phyloP scores from a whole-genome alignment of 768 basidiomycete species.

The Tephrocybe sp. region DNA sequence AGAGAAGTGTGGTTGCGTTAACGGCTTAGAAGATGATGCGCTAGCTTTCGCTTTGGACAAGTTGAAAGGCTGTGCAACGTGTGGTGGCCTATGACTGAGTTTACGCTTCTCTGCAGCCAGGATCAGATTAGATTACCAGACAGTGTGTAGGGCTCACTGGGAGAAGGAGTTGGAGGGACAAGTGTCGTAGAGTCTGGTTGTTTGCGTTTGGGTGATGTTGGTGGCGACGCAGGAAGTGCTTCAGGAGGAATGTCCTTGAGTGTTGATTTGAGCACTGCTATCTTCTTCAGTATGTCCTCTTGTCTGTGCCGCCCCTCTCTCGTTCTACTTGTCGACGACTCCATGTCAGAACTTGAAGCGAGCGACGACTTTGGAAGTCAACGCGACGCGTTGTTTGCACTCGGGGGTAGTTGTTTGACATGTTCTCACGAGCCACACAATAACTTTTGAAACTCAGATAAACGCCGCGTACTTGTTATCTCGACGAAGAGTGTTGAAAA shows the following conservation, averaged over 20 bases:
- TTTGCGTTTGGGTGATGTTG: conserved; percentile 51
- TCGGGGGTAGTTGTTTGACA: conserved; percentile 7
- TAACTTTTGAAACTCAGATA: conserved; percentile 33
- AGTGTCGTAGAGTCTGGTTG: conserved; percentile 36
- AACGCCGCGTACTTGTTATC: conserved; percentile 2
- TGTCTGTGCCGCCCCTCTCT: conserved; percentile 41
- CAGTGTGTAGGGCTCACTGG: conserved; percentile 54
- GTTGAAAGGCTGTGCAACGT: not conserved
- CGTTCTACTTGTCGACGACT: conserved; percentile 48
- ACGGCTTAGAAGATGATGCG: not conserved
- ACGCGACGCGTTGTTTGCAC: conserved; percentile 23
- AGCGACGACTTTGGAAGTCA: conserved; percentile 1
- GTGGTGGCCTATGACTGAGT: conserved; percentile 25
- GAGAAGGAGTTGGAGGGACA: conserved; percentile 66
- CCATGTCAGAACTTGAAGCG: conserved; percentile 37
- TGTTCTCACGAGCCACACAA: conserved; percentile 11
- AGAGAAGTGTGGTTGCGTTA: conserved; percentile 12
- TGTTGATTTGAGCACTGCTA: conserved; percentile 56
- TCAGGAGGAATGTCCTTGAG: conserved; percentile 38
- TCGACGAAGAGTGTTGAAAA: conserved; percentile 13
- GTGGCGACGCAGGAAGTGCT: conserved; percentile 11
- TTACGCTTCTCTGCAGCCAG: conserved; percentile 41
- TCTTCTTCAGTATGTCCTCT: conserved; percentile 52
- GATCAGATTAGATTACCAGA: conserved; percentile 9
- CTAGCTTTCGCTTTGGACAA: conserved; percentile 5